These are phyloP conservation scores for Trypanosoma rangeli DNA, from an alignment of 208 protist species.

Conservation along the genomic window DNA sequence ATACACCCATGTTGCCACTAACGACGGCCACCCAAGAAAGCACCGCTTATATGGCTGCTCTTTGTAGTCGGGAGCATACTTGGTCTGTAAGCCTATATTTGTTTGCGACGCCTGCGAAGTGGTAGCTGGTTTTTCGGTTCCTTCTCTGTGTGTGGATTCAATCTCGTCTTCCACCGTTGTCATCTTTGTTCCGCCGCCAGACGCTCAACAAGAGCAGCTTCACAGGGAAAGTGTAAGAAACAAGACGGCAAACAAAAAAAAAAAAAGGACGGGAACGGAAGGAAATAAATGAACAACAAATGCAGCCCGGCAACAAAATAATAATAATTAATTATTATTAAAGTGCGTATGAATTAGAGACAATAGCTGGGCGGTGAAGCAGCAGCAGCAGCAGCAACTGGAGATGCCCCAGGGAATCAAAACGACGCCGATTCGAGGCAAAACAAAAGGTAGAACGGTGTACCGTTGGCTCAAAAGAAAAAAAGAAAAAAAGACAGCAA, in stretches of 20 bases:
- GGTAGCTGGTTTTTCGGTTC: background rate
- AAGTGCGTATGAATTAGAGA: background rate
- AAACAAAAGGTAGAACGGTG: constrained; percentile 6
- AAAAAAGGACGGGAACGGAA: background rate
- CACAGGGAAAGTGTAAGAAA: no score
- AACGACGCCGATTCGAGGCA: background rate
- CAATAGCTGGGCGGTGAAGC: background rate
- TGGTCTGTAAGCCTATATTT: background rate
- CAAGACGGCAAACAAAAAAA: constrained; percentile 8
- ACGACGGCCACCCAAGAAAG: constrained; percentile 58
- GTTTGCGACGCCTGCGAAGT: background rate
- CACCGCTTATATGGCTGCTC: constrained; percentile 37
- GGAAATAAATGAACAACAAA: background rate
- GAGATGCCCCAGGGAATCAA: background rate
- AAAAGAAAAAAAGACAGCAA: background rate
- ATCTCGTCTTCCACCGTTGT: no score
- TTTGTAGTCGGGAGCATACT: constrained; percentile 37
- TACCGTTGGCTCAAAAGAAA: background rate
- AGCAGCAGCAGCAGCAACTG: background rate
- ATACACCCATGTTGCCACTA: constrained; percentile 37
- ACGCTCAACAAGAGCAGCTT: no score
- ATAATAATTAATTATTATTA: background rate
- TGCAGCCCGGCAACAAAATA: no score
- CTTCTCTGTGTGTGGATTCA: background rate
- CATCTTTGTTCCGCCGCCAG: no score